Percentiles rank a stretch among this genome's conserved stretches.
Evolutionary conservation across 202 grass and related monocot genomes (phyloP).

Genomic region (Carex sylvatica): DNA sequence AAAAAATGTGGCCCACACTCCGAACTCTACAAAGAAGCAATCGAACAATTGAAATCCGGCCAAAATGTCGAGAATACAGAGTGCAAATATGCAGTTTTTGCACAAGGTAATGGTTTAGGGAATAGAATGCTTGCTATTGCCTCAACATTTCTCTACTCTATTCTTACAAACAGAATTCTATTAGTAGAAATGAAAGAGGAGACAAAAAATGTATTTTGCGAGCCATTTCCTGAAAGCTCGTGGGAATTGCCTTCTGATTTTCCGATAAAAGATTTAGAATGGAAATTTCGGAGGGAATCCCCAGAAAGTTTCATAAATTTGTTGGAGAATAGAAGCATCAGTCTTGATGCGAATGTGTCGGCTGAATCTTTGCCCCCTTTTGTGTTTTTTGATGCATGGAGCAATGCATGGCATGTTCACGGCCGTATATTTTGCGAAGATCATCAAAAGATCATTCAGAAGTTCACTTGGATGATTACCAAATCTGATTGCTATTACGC

Average conservation of each 20-base stretch:
- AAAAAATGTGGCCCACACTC: slow-evolving; percentile 47
- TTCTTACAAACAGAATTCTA: slow-evolving; percentile 36
- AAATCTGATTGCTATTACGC: slow-evolving; percentile 30
- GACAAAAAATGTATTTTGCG: slow-evolving; percentile 26
- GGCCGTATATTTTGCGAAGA: slow-evolving; percentile 36
- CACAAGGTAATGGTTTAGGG: slow-evolving; percentile 23
- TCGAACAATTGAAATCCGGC: slow-evolving; percentile 17
- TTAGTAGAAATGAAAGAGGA: slow-evolving; percentile 27
- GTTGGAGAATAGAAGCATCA: slow-evolving; percentile 30
- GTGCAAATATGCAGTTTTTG: slow-evolving; percentile 32
- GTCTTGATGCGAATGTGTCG: slow-evolving; percentile 6
- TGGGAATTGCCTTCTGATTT: slow-evolving; percentile 35
- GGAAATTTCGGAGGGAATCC: slow-evolving; percentile 4
- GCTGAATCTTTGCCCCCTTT: neutral
- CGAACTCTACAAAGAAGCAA: slow-evolving; percentile 27
- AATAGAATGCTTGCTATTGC: slow-evolving; percentile 28
- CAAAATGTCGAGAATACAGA: slow-evolving; percentile 2
- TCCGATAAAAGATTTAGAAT: slow-evolving; percentile 22
- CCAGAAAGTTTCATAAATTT: slow-evolving; percentile 24
- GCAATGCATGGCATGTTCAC: slow-evolving; percentile 46
- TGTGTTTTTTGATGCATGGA: slow-evolving; percentile 22
- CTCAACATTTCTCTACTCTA: slow-evolving; percentile 39
- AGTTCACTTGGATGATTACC: slow-evolving; percentile 29
- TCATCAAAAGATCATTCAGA: slow-evolving; percentile 4
- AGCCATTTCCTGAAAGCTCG: slow-evolving; percentile 31